Percentiles rank a stretch among this genome's conserved stretches.
Conservation (phyloP, 768 basidiomycete genomes). For the Tephrocybe sp. region DNA sequence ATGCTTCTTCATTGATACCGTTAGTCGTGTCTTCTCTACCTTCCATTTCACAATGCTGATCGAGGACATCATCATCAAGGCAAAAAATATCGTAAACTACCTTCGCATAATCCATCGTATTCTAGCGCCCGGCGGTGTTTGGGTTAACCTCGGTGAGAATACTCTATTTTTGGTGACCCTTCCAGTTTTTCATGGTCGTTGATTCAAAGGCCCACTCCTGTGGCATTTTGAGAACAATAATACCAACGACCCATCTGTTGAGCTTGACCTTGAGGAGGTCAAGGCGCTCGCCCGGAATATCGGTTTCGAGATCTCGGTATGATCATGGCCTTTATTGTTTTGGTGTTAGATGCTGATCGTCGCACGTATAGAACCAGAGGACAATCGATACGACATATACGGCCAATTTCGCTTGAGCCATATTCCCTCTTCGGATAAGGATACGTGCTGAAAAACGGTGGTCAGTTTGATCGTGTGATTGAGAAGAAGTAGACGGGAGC, state of each 20-base stretch:
- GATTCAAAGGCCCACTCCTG: constrained; percentile 69
- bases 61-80: constrained; percentile 39
- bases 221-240: constrained; percentile 97
- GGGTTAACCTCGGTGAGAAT: constrained; percentile 81
- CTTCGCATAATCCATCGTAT: constrained; percentile 82
- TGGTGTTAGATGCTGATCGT: not conserved
- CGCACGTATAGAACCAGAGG: constrained; percentile 62
- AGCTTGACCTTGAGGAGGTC: constrained; percentile 87
- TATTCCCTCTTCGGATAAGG: constrained; percentile 53
- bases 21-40: constrained; percentile 28
- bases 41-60: not conserved
- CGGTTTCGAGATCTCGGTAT: constrained; percentile 80
- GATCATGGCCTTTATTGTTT: constrained; percentile 18
- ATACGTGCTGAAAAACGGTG: constrained; percentile 43
- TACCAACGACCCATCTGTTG: constrained; percentile 77
- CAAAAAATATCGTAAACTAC: constrained; percentile 90
- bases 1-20: constrained; percentile 97
- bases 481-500: not conserved
- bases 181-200: no score
- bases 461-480: no score
- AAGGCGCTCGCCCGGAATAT: constrained; percentile 68
- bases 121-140: constrained; percentile 81
- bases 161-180: no score
- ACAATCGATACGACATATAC: constrained; percentile 85
- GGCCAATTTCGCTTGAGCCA: constrained; percentile 62